Percentiles rank a stretch among this genome's conserved stretches.
phyloP scores from a whole-genome alignment of 257 asterid species.

The Pogostemon cablin region DNA sequence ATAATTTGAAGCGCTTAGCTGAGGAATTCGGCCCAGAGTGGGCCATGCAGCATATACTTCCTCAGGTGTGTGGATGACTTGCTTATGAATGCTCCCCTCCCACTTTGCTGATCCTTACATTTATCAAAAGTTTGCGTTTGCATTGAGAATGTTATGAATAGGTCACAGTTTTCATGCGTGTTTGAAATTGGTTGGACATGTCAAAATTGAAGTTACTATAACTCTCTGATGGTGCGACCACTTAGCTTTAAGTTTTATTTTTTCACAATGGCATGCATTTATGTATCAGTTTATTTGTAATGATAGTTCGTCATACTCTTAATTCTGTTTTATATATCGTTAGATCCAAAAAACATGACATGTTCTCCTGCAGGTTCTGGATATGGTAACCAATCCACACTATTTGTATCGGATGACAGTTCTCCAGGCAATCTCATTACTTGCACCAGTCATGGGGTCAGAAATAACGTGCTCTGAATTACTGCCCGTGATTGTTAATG shows the following conservation, averaged over 20 bases:
- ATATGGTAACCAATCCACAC: slow-evolving; percentile 76
- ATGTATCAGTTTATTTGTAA: neutral
- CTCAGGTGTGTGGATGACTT: slow-evolving; percentile 60
- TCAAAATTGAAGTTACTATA: neutral
- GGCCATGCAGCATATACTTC: slow-evolving; percentile 94
- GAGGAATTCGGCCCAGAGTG: slow-evolving; percentile 94
- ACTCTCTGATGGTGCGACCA: no score
- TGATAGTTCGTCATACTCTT: neutral
- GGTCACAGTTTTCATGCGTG: neutral
- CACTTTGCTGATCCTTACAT: neutral
- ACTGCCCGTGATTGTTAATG: slow-evolving; percentile 73
- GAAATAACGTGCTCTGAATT: slow-evolving; percentile 88
- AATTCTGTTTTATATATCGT: no score
- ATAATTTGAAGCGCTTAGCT: slow-evolving; percentile 75
- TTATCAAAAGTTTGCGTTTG: neutral
- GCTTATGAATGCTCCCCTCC: neutral
- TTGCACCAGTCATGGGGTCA: slow-evolving; percentile 94
- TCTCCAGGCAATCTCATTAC: slow-evolving; percentile 78
- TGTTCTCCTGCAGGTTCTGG: slow-evolving; percentile 60
- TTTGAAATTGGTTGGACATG: neutral
- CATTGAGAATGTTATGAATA: neutral
- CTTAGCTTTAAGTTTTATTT: no score
- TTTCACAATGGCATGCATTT: no score
- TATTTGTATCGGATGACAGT: slow-evolving; percentile 85
- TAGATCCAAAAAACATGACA: neutral